Evolutionary conservation across 352 stramenopile genomes (phyloP).

Genomic region (Pythium vanterpoolii): DNA sequence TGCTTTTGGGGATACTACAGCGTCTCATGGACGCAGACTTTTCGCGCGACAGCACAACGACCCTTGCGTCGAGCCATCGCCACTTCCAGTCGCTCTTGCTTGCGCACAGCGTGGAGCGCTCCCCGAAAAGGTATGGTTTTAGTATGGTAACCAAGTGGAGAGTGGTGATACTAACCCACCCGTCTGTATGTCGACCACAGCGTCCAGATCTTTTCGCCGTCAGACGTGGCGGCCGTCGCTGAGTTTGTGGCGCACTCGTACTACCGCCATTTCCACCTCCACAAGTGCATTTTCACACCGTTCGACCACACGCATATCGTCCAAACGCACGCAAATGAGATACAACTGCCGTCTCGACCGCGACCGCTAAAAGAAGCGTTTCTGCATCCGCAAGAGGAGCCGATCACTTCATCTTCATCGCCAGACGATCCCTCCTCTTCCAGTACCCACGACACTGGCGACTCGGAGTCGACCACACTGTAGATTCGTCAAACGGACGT

Average conservation of each 20-base stretch:
- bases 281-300: conserved; percentile 80
- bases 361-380: conserved; percentile 39
- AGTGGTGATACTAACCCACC: background rate
- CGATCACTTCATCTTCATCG: background rate
- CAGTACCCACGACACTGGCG: background rate
- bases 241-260: conserved; percentile 79
- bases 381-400: conserved; percentile 31
- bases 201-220: conserved; percentile 50
- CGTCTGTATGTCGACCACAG: conserved; percentile 22
- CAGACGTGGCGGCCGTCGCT: conserved; percentile 52
- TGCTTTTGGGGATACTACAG: conserved; percentile 65
- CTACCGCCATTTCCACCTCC: conserved; percentile 76
- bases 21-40: conserved; percentile 66
- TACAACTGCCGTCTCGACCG: conserved; percentile 37
- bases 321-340: conserved; percentile 39
- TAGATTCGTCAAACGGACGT: background rate
- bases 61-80: conserved; percentile 49
- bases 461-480: background rate
- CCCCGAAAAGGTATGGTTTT: conserved; percentile 49
- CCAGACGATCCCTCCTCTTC: background rate
- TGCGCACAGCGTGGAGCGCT: conserved; percentile 63
- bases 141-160: background rate
- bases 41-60: conserved; percentile 33
- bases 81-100: conserved; percentile 63
- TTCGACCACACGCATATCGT: conserved; percentile 50